Evolutionary conservation across 106 monocot species (phyloP), one percentile per base, ranked within the genome.

Genomic region (Allium cepa): DNA sequence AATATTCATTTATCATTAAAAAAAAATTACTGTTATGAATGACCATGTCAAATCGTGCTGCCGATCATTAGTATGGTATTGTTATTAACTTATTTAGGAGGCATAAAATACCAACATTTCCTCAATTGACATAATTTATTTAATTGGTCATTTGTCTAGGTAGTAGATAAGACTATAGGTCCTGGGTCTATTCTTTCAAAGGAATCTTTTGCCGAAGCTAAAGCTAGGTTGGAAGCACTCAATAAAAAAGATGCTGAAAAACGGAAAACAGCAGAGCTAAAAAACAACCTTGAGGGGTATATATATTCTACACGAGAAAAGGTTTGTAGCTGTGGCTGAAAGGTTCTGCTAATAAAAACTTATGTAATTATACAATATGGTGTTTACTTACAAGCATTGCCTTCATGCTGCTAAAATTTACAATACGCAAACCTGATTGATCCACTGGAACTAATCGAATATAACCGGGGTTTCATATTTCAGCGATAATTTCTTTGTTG

Each of bases 261-360:
- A 58, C 82, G 85, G 79, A 81, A 56, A 79, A 99, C 99, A 18
- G 99, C 99, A 46, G 99, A 99, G 67, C 85, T 93, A 8, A 99
- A 93, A 70, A 99, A 99, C 76, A 90, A 72, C 64, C 78, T 99
- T n/a, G 99, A 99, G 69, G 93, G 50, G 67, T 99, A 99, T 67
- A 99, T 87, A 67, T 99, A 99, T 71, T 75, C 90, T 48, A 99
- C 85, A 59, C 84, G 78, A 75, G 99, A 90, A 70, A 99, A 99
- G 99, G 99, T 99, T 59, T 59, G 64, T 13, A 9, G 4, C 12
- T 26, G 53, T 58, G 17, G 12, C 8, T 76, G 45, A 36, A 36
- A 36, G 36, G 36, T 4, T 36, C 3, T 36, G 36, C 36, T 36
- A 5, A 36, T 36, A 36, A 36, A 36, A 36, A 36, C 36, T 36